Evolutionary conservation across 2,329 filamentous ascomycete species (phyloP), one percentile per base, ranked within the genome.

Genomic region (Cercospora nicotianae): DNA sequence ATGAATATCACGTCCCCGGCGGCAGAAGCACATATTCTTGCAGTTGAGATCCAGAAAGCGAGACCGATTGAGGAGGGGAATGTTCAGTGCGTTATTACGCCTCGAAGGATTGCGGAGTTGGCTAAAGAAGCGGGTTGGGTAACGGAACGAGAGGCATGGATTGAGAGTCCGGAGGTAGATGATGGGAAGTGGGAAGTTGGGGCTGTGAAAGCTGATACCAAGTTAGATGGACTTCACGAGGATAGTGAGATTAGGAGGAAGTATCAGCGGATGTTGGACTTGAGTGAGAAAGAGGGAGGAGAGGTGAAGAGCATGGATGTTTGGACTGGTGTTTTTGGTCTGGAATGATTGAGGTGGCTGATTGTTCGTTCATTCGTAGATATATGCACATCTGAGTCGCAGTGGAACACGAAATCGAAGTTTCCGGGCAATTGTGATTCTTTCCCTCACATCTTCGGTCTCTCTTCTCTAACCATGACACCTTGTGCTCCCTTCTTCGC

Each of bases 11-110:
- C 36, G 5, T n/a, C 10, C 6, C 28, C 48, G 0, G 76, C 79
- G 1, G 80, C 82, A 0, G 68, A 78, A 55, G 81, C 85, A 18
- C 86, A 88, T 69, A 81, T 87, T 6, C 76, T 87, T 1, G 83
- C 85, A n/a, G 81, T 81, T 2, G 73, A 87, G 20, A 76, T 84
- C 0, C 84, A 87, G 72, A 79, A 77, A 2, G 80, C 80, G 33
- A 80, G 80, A 62, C 64, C 70, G 0, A 68, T 75, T 0, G 82
- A 80, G 63, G 67, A 63, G 0, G 80, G 79, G 8, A 87, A 88
- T 72, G 80, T 88, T 10, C 80, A 82, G 60, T 83, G 80, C 8
- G 76, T 82, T 6, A 66, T 86, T 13, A 78, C 79, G 7, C 85
- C 84, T 13, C 70, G 68, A 12, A 76, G 74, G 18, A 81, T 87